Conservation (phyloP, 441 rosid species). For the Kokia cookei region DNA sequence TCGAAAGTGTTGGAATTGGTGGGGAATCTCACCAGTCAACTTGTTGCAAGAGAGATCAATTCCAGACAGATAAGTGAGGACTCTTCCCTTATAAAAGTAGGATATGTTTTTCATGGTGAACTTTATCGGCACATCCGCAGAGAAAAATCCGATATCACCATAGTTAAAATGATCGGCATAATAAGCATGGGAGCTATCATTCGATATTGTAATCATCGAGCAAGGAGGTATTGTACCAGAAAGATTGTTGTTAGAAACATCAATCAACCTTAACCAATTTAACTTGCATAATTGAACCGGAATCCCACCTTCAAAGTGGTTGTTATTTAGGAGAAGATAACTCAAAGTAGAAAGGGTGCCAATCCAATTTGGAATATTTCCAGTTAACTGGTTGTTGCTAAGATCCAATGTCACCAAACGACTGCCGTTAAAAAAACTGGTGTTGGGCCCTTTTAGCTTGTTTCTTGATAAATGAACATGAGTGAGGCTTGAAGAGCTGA, state of each 20-base stretch:
- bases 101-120: constrained; percentile 7
- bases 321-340: not conserved
- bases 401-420: constrained; percentile 12
- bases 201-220: not conserved
- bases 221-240: not conserved
- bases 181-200: not conserved
- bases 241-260: not conserved
- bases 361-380: constrained; percentile 14
- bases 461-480: constrained; percentile 15
- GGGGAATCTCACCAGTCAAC: constrained; percentile 18
- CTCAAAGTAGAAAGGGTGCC: constrained; percentile 2
- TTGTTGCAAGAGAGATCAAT: constrained; percentile 26
- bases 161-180: rapidly evolving
- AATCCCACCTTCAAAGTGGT: not conserved
- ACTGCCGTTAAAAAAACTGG: not conserved
- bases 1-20: constrained; percentile 4
- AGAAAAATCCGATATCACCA: rapidly evolving
- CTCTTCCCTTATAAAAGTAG: not conserved
- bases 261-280: not conserved
- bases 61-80: constrained; percentile 7
- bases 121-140: not conserved
- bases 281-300: not conserved
- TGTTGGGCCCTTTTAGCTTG: constrained; percentile 10
- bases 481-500: not conserved
- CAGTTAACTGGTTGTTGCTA: constrained; percentile 1